Evolutionary conservation across 768 basidiomycete genomes (phyloP).

Genomic region (Lactifluus piperatus): DNA sequence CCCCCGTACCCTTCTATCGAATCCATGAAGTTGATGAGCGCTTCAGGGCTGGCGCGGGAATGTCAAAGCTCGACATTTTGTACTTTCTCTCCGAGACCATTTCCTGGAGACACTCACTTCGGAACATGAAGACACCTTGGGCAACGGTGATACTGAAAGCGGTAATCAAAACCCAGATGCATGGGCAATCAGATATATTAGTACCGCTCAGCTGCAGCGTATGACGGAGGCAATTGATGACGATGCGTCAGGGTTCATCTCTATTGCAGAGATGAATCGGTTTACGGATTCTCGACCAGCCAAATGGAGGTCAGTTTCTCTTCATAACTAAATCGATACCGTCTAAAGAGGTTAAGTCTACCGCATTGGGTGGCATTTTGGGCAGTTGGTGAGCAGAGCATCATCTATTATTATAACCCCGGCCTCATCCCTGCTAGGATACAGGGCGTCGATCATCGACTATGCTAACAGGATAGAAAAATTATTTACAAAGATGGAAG

Average conservation of each 20-base stretch:
- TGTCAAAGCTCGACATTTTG: conserved; percentile 17
- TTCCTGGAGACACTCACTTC: conserved; percentile 21
- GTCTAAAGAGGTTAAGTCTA: conserved; percentile 17
- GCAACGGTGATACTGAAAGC: not conserved
- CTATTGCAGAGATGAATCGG: conserved; percentile 27
- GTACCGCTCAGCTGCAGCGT: conserved; percentile 19
- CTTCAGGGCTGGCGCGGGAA: conserved; percentile 19
- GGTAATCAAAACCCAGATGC: conserved; percentile 15
- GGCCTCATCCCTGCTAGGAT: conserved; percentile 1
- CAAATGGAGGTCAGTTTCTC: conserved; percentile 23
- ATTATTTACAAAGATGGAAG: conserved; percentile 15
- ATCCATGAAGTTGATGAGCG: not conserved
- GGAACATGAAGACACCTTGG: not conserved
- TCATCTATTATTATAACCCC: not conserved
- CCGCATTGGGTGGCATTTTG: conserved; percentile 29
- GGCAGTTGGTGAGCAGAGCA: conserved; percentile 19
- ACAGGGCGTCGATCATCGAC: conserved; percentile 6
- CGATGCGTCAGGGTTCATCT: conserved; percentile 29
- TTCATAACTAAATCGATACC: not conserved
- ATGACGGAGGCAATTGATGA: conserved; percentile 30
- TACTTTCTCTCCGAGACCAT: conserved; percentile 27
- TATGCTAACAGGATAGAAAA: conserved; percentile 13
- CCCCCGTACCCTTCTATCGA: not conserved
- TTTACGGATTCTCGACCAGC: conserved; percentile 24
- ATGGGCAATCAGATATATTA: conserved; percentile 25